A percentile compares a stretch with the other conserved stretches of the same genome.
phyloP scores from a whole-genome alignment of 2,329 filamentous ascomycete species.

The Colletotrichum tabaci region DNA sequence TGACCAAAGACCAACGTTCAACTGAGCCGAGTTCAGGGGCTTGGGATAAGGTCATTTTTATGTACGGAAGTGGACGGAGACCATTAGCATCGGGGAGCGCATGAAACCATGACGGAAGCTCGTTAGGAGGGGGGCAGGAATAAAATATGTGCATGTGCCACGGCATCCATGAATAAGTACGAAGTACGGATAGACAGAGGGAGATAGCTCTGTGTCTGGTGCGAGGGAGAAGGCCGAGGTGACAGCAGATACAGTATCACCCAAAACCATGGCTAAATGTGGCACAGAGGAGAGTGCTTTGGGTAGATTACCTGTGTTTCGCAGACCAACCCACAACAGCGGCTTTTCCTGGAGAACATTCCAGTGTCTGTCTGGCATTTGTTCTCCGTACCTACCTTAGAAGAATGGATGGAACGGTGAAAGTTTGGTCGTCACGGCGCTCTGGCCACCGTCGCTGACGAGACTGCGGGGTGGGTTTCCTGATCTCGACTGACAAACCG shows the following conservation, averaged over 20 bases:
- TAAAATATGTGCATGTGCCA: not conserved
- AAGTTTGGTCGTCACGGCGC: not conserved
- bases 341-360: not conserved
- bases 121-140: not conserved
- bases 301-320: not conserved
- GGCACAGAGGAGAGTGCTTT: not conserved
- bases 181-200: not conserved
- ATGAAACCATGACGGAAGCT: slow-evolving; percentile 12
- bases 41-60: slow-evolving; percentile 21
- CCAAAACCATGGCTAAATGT: not conserved
- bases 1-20: not conserved
- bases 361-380: not conserved
- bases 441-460: not conserved
- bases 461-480: not conserved
- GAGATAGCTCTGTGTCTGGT: not conserved
- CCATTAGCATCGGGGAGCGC: not conserved
- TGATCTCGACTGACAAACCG: slow-evolving; percentile 7
- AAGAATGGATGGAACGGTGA: not conserved
- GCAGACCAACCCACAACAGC: not conserved
- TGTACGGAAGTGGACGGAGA: slow-evolving; percentile 5
- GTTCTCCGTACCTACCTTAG: not conserved
- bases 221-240: slow-evolving; percentile 9
- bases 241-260: not conserved
- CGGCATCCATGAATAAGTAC: not conserved
- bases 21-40: slow-evolving; percentile 13